phyloP scores from a whole-genome alignment of 225 moss, liverwort and hornwort species.

The Asterella californica region DNA sequence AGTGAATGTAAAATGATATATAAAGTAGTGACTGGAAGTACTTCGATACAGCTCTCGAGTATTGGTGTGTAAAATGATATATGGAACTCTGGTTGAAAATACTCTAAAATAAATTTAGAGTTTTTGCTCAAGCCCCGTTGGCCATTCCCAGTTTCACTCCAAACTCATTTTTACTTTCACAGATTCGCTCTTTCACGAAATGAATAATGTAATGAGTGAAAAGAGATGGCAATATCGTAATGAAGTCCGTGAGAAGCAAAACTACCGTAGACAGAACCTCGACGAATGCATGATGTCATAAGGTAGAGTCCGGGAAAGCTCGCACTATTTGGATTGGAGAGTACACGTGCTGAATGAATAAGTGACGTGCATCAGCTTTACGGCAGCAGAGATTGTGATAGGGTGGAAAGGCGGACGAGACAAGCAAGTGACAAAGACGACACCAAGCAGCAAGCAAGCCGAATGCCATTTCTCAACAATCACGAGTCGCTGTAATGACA shows the following conservation, averaged over 20 bases:
- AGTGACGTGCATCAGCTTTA: not conserved
- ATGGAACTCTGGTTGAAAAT: too few relatives aligned
- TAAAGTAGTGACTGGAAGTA: too few relatives aligned
- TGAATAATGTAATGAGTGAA: too few relatives aligned
- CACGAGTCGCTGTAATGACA: not conserved
- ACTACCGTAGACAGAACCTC: not conserved
- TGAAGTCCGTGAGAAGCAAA: not conserved
- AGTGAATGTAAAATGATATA: too few relatives aligned
- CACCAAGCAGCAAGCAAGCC: not conserved
- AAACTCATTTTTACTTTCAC: too few relatives aligned
- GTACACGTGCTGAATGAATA: constrained; percentile 2
- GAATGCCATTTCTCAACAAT: not conserved
- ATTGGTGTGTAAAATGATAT: too few relatives aligned
- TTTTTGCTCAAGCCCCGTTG: too few relatives aligned
- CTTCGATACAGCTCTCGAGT: too few relatives aligned
- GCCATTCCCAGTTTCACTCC: too few relatives aligned
- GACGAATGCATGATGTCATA: not conserved
- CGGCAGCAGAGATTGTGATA: not conserved
- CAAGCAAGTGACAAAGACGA: not conserved
- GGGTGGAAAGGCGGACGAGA: not conserved
- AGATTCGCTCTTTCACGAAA: too few relatives aligned
- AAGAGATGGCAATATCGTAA: too few relatives aligned
- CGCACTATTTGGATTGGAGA: not conserved
- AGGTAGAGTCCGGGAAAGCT: not conserved
- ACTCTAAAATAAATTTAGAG: too few relatives aligned